Evolutionary conservation across 1,139 yeast species (phyloP), one percentile per base, ranked within the genome.

Genomic region (Candida glucosophila): DNA sequence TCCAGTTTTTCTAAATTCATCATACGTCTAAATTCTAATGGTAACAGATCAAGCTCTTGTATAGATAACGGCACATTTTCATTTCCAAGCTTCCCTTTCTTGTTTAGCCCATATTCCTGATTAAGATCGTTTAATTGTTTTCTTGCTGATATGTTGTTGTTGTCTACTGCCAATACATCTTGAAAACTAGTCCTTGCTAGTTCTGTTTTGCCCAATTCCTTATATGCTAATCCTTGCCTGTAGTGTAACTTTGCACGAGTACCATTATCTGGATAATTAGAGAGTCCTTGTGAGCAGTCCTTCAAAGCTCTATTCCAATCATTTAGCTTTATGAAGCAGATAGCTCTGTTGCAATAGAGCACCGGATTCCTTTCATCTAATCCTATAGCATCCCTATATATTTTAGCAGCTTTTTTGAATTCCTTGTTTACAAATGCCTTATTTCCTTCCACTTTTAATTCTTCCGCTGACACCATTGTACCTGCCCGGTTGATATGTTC

Each of bases 301-400:
- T 53, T 51, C 8, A 77, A 44, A 1, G 90, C 93, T 21, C 71
- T 64, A 4, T 57, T 52, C 57, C 66, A 73, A 23, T 67, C 65
- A 5, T 61, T 50, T 5, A 78, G 52, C 38, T 77, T 73, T 28
- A 81, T 49, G 37, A 73, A 67, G 15, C 86, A 71, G 47, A 82
- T 77, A 3, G 96, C 92, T 28, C 88, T 58, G 49, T 88, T 88
- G 9, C 95, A 76, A 47, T 70, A 79, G 5, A 83, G 58, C 4
- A 79, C 67, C 0, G 94, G 67, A 40, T 77, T 75, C 4, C 43
- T 30, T 0, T 74, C 66, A 33, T 75, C 78, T 22, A 69, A 31
- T 6, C 55, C 58, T 20, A 82, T 63, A 4, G 95, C 93, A 35
- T 71, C 70, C 3, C 78, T 55, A 48, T 88, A 88, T 3, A 67